Evolutionary conservation across 1,284 basidiomycete genomes (phyloP), one percentile per base, ranked within the genome.

Genomic region (Microbotryomycetes sp.): DNA sequence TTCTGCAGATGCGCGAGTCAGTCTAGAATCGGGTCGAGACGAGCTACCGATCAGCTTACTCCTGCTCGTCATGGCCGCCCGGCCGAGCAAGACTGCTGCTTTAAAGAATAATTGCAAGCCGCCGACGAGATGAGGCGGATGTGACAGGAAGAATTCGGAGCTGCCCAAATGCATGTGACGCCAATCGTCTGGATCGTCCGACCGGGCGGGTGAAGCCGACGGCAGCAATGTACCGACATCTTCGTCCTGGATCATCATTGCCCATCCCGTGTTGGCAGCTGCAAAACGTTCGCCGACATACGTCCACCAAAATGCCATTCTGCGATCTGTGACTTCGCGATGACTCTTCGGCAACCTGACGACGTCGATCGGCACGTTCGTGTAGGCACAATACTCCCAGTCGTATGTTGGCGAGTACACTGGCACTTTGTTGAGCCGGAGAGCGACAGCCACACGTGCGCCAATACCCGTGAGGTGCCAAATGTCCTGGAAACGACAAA

Each of bases 71-170:
- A 41, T 41, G 9, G 35, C 9, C 35, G 35, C 68, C 3, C 67
- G 57, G 5, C 61, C 61, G n/a, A 68, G 41, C 6, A 70, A 56
- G 11, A 68, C 59, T 15, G 66, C 56, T 2, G 62, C 60, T 49
- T 70, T 70, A 47, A 69, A 54, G 28, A 66, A 60, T 21, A 68
- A 61, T 54, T 65, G 65, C 6, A 58, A 24, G 16, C 62, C 52
- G 18, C 59, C 21, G 53, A 24, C 15, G 15, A 21, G 23, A 54
- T 46, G 30, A 18, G n/a, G 11, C 5, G 21, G 63, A 54, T 62
- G 55, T 15, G 53, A 52, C 29, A 55, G 41, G 51, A 61, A 62
- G 54, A 65, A 65, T 13, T 58, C 52, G 46, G 60, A 54, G 35
- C 53, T 58, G 18, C 5, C 9, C 13, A 51, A 21, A 15, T 24